Percentiles rank a stretch among this genome's conserved stretches.
Conservation (phyloP, 805 yeast species). For the Helenozyma rhizophorensis region DNA sequence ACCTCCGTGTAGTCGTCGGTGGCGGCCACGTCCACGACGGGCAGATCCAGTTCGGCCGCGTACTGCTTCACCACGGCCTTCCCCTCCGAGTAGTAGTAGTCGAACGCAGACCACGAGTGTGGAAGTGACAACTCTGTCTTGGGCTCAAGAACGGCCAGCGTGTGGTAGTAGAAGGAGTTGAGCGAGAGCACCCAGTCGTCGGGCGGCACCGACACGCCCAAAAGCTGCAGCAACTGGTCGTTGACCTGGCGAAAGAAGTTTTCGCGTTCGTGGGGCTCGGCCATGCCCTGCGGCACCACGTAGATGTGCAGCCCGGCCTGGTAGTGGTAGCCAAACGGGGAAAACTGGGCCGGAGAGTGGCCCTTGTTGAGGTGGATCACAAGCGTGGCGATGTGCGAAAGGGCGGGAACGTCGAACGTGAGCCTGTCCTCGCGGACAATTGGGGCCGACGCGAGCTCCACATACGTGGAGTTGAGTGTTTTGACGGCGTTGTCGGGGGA, state of each 20-base stretch:
- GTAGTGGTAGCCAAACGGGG: conserved; percentile 24
- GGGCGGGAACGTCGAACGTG: conserved; percentile 1
- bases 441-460: conserved; percentile 5
- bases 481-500: conserved; percentile 6
- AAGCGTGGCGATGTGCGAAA: conserved; percentile 7
- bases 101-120: conserved; percentile 8
- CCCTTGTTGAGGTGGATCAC: conserved; percentile 11
- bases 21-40: conserved; percentile 1
- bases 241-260: conserved; percentile 22
- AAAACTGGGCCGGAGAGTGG: conserved; percentile 1
- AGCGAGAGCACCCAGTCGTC: conserved; percentile 23
- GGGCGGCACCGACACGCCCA: conserved; percentile 16
- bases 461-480: conserved; percentile 2
- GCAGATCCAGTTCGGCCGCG: conserved; percentile 1
- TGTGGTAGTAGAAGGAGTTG: conserved; percentile 28
- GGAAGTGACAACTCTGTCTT: not conserved
- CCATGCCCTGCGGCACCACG: conserved; percentile 20
- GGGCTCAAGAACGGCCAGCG: not conserved
- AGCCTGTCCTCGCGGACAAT: conserved; percentile 10
- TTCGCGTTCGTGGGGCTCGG: conserved; percentile 7
- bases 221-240: conserved; percentile 9
- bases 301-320: conserved; percentile 27
- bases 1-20: conserved; percentile 23
- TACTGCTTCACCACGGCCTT: conserved; percentile 4
- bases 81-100: conserved; percentile 7